These are phyloP conservation scores for Clavispora phyllophila DNA, from an alignment of 805 yeast genomes.

Conservation along the genomic window DNA sequence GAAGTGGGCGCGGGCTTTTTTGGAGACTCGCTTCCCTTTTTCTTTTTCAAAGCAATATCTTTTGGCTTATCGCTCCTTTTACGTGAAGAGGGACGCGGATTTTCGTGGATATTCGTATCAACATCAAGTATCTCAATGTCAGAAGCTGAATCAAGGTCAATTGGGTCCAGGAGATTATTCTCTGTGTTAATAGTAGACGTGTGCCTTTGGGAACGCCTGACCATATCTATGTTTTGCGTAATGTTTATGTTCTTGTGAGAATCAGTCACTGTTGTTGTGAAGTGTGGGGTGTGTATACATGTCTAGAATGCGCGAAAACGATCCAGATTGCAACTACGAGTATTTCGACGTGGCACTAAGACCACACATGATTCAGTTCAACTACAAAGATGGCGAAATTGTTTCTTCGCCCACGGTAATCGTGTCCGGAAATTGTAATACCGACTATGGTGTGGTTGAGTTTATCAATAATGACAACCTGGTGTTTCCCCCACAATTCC, in stretches of 20 bases:
- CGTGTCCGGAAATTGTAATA: slow-evolving; percentile 25
- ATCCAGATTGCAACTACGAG: no score
- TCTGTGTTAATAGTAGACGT: no score
- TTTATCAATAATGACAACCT: slow-evolving; percentile 28
- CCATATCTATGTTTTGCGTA: no score
- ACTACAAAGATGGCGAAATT: slow-evolving; percentile 31
- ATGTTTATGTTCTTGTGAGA: no score
- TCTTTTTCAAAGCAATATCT: background rate
- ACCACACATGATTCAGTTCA: slow-evolving; percentile 24
- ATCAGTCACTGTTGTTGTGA: no score
- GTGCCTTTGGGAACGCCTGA: background rate
- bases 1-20: no score
- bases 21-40: background rate
- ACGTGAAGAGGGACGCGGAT: background rate
- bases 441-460: slow-evolving; percentile 24
- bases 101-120: background rate
- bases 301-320: no score
- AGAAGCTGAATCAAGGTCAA: background rate
- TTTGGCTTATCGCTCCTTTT: background rate
- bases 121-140: background rate
- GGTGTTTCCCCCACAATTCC: slow-evolving; percentile 63
- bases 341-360: no score
- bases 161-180: background rate
- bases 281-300: background rate
- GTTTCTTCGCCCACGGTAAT: slow-evolving; percentile 38